Evolutionary conservation across 2,329 filamentous ascomycete genomes (phyloP).

Genomic region (Microascus cirrosus): DNA sequence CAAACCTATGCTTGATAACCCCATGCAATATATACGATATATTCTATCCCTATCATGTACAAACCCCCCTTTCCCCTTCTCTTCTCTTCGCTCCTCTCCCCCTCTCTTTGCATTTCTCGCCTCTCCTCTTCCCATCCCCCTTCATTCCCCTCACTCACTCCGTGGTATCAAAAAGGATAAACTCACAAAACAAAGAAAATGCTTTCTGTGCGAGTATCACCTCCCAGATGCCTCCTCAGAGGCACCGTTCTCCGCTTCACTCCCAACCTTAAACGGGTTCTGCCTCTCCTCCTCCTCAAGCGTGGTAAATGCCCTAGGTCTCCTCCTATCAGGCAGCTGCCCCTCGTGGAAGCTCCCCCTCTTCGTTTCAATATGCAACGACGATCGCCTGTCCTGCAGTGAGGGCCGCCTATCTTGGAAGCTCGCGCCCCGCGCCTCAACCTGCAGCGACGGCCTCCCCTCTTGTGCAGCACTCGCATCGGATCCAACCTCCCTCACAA

Average conservation of each 20-base stretch:
- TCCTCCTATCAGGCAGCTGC: constrained; percentile 15
- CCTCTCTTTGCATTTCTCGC: too few relatives aligned
- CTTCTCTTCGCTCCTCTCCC: too few relatives aligned
- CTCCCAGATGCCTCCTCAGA: too few relatives aligned
- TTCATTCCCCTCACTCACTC: not conserved
- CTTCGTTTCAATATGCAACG: not conserved
- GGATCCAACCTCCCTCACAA: constrained; percentile 5
- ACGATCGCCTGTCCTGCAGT: constrained; percentile 6
- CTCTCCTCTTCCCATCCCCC: not conserved
- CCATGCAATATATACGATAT: not conserved
- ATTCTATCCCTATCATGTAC: not conserved
- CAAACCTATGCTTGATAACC: not conserved
- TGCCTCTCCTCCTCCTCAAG: constrained; percentile 22
- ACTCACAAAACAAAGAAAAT: not conserved
- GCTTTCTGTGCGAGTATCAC: too few relatives aligned
- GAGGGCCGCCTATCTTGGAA: constrained; percentile 6
- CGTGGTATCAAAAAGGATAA: not conserved
- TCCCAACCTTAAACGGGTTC: not conserved
- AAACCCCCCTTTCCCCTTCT: not conserved
- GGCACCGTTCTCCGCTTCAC: not conserved
- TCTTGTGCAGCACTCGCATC: constrained; percentile 6
- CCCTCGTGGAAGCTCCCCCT: constrained; percentile 8
- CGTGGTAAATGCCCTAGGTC: constrained; percentile 19
- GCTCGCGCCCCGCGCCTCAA: constrained; percentile 7
- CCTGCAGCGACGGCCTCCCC: constrained; percentile 3